These are phyloP conservation scores for Fusarium torreyae DNA, from an alignment of 2,329 filamentous ascomycete species.

Conservation along the genomic window DNA sequence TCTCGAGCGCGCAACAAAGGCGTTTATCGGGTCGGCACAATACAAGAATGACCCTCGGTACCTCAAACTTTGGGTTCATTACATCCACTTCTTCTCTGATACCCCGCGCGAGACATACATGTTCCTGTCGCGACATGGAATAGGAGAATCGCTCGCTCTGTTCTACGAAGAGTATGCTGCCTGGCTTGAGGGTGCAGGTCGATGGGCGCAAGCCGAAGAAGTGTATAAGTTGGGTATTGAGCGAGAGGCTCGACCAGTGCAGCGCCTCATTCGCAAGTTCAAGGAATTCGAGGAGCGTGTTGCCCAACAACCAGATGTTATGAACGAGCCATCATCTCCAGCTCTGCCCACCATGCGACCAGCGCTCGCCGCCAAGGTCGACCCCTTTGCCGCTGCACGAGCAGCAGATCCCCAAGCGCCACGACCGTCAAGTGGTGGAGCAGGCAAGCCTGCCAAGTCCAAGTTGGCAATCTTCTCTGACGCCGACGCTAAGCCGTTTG, in stretches of 20 bases:
- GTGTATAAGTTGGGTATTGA: constrained; percentile 93
- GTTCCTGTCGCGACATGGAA: constrained; percentile 88
- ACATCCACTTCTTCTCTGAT: constrained; percentile 93
- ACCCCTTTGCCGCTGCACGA: constrained; percentile 79
- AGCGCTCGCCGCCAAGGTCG: constrained; percentile 86
- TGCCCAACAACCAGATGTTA: constrained; percentile 74
- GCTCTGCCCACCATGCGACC: constrained; percentile 87
- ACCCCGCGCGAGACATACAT: constrained; percentile 93
- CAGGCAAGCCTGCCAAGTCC: constrained; percentile 77
- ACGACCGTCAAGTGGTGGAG: constrained; percentile 63
- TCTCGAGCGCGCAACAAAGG: constrained; percentile 92
- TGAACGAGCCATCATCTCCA: constrained; percentile 83
- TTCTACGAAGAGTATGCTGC: constrained; percentile 98
- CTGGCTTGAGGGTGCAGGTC: constrained; percentile 87
- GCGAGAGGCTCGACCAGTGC: constrained; percentile 84
- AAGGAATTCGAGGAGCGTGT: constrained; percentile 88
- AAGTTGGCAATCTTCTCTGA: constrained; percentile 96
- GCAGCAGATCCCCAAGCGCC: constrained; percentile 77
- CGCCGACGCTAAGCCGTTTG: constrained; percentile 72
- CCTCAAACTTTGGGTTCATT: constrained; percentile 92
- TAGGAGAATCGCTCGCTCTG: constrained; percentile 88
- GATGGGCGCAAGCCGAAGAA: constrained; percentile 94
- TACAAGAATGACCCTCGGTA: constrained; percentile 98
- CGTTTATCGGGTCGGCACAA: constrained; percentile 86
- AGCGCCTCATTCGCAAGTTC: constrained; percentile 89